Percentiles rank a stretch among this genome's conserved stretches.
These are phyloP conservation scores for Eimeria tenella DNA, from an alignment of 169 alveolate species.

Conservation along the genomic window DNA sequence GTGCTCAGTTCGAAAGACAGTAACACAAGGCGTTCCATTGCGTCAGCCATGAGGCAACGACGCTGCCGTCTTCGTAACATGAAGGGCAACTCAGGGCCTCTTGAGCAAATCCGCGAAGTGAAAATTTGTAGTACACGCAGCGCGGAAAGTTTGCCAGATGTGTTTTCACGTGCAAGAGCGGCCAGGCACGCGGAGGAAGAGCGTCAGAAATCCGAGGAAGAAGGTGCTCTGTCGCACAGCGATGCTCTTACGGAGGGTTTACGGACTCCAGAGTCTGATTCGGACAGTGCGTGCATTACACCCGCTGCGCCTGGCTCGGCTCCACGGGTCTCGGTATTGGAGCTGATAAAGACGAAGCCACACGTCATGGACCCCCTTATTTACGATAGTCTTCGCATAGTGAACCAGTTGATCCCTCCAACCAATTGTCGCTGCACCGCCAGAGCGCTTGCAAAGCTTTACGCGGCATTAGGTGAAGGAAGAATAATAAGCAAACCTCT, in stretches of 20 bases:
- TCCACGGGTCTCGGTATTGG: slow-evolving; percentile 81
- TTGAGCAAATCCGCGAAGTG: slow-evolving; percentile 32
- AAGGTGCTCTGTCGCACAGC: slow-evolving; percentile 43
- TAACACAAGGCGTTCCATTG: slow-evolving; percentile 13
- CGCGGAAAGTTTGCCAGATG: slow-evolving; percentile 68
- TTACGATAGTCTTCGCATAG: slow-evolving; percentile 81
- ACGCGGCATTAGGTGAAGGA: slow-evolving; percentile 78
- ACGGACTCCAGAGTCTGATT: slow-evolving; percentile 39
- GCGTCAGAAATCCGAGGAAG: slow-evolving; percentile 54
- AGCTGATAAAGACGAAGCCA: slow-evolving; percentile 80
- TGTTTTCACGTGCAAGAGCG: slow-evolving; percentile 24
- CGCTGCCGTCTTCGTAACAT: slow-evolving; percentile 1
- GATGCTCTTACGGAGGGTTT: slow-evolving; percentile 55
- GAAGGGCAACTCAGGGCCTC: slow-evolving; percentile 63
- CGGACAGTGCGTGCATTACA: slow-evolving; percentile 36
- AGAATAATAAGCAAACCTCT: slow-evolving; percentile 68
- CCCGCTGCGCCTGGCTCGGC: slow-evolving; percentile 62
- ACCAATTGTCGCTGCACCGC: slow-evolving; percentile 84
- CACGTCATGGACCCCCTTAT: slow-evolving; percentile 85
- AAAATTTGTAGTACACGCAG: slow-evolving; percentile 10
- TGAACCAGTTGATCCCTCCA: slow-evolving; percentile 83
- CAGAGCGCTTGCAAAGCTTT: slow-evolving; percentile 80
- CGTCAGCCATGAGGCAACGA: slow-evolving; percentile 67
- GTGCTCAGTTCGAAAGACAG: background rate
- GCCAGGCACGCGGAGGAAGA: slow-evolving; percentile 26